Evolutionary conservation across 1,139 yeast species (phyloP), one percentile per base, ranked within the genome.

Genomic region (Diutina neorugosa): DNA sequence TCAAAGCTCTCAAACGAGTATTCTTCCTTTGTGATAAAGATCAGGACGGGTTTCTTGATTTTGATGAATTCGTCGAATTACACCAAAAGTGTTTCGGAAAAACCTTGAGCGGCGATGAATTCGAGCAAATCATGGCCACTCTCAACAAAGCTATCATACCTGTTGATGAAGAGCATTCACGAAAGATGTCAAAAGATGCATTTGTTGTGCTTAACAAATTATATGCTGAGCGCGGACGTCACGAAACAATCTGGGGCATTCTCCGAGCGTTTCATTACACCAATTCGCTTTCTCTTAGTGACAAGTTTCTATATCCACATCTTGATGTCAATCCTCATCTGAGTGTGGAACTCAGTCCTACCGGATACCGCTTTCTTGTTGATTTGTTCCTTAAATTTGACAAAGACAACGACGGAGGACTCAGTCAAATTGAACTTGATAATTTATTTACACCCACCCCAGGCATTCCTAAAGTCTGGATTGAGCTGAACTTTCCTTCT

Each of bases 221-320:
- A 41, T 93, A 86, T 64, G 95, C 95, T 1, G 96, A 89, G 60
- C 80, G 81, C 49, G 98, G 98, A 0, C 73, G 98, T 48, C 98
- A 93, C 64, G 98, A 93, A 65, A 91, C 98, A 0, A 85, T 89
- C 0, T 93, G 98, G 98, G 96, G 96, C 0, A 88, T 93, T 20
- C 65, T 93, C 34, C 68, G 98, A 53, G 79, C 90, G 1, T 93
- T 87, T 66, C 87, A 88, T 62, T 93, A 93, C 62, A 91, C 98
- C 0, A 94, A 93, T 62, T 90, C 98, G 0, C 70, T 93, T 12
- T 89, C 96, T 1, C 73, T 93, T 40, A 83, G 82, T 60, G 96
- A 89, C 60, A 80, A 80, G 55, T 84, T 89, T 53, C 67, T 93
- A 25, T 81, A 78, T 59, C 98, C 98, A 0, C 77, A 77, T 54